Evolutionary conservation across 345 rosid genomes (phyloP).

Genomic region (Cardamine resedifolia): DNA sequence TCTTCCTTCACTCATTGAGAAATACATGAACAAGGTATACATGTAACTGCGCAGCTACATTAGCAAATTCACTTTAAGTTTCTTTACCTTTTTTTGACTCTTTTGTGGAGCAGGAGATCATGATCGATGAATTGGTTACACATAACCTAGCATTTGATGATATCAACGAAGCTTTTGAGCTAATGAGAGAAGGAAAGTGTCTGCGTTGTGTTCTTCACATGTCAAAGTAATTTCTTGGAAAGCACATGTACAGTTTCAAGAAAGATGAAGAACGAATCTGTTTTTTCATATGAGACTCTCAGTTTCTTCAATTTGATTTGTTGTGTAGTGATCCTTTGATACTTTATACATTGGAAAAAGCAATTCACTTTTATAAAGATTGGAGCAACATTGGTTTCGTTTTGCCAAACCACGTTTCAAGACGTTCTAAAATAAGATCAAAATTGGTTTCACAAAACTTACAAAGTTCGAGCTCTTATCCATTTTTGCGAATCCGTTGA

Average conservation of each 20-base stretch:
- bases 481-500: background rate
- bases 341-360: background rate
- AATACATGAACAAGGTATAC: conserved; percentile 73
- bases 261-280: conserved; percentile 2
- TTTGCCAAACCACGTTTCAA: background rate
- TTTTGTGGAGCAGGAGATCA: conserved; percentile 56
- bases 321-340: conserved; percentile 6
- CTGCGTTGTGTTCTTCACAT: conserved; percentile 81
- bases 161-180: conserved; percentile 70
- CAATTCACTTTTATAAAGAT: background rate
- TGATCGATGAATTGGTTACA: conserved; percentile 66
- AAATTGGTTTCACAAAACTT: background rate
- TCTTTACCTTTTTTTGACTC: background rate
- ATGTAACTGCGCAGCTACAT: background rate
- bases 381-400: background rate
- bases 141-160: conserved; percentile 71
- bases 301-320: background rate
- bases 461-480: background rate
- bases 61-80: background rate
- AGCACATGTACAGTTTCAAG: background rate
- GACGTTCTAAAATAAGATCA: too few species aligned
- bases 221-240: conserved; percentile 42
- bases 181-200: conserved; percentile 85
- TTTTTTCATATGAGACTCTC: background rate
- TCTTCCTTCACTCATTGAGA: conserved; percentile 70